Evolutionary conservation across 371 early-diverging fungal genomes (phyloP).

Genomic region (Lichtheimia corymbifera): DNA sequence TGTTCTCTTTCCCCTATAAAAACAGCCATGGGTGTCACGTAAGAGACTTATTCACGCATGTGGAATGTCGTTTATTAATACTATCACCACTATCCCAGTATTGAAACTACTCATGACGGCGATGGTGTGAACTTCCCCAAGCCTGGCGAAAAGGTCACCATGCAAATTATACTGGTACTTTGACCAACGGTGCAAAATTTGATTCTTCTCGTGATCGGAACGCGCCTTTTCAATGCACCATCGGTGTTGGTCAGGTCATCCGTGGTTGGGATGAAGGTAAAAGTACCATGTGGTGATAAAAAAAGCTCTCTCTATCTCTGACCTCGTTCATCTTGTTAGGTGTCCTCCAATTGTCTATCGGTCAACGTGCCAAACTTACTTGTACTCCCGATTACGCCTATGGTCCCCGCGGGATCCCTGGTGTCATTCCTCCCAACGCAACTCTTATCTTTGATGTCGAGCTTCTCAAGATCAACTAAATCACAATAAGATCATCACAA

Average conservation of each 20-base stretch:
- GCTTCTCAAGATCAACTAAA: conserved; percentile 80
- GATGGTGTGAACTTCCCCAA: conserved; percentile 87
- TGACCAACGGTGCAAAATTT: conserved; percentile 76
- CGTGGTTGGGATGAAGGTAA: conserved; percentile 74
- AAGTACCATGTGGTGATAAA: not conserved
- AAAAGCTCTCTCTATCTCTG: not conserved
- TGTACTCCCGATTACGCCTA: conserved; percentile 81
- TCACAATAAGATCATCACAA: too few relatives aligned
- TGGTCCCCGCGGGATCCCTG: conserved; percentile 66
- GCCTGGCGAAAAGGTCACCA: conserved; percentile 66
- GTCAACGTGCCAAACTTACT: conserved; percentile 68
- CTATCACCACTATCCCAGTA: conserved; percentile 11
- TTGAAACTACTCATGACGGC: conserved; percentile 60
- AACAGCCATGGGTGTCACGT: conserved; percentile 8
- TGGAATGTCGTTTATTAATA: not conserved
- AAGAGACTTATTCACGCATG: not conserved
- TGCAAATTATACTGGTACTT: conserved; percentile 78
- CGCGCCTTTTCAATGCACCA: conserved; percentile 73
- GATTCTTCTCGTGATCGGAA: conserved; percentile 86
- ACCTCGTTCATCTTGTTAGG: not conserved
- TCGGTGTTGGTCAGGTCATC: conserved; percentile 94
- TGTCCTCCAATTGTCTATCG: conserved; percentile 84
- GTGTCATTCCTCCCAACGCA: conserved; percentile 83
- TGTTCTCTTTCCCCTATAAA: not conserved
- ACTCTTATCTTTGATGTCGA: conserved; percentile 81